Percentiles rank a stretch among this genome's conserved stretches.
Conservation (phyloP, 202 grass and related monocot species). For the Setaria italica region DNA sequence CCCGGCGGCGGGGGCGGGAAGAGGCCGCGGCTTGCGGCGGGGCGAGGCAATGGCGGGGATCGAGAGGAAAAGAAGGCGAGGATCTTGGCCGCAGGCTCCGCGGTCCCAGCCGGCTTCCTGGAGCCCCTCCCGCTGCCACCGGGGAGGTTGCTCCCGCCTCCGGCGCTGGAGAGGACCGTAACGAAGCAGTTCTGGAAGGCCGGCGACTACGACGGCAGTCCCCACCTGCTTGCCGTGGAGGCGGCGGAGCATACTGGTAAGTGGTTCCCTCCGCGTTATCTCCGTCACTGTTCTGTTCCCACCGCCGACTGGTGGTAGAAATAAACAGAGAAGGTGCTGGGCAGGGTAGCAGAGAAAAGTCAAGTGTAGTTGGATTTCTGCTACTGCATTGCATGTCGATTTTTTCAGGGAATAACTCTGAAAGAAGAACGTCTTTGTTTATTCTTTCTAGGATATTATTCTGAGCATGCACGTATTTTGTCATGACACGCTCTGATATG, state of each 20-base stretch:
- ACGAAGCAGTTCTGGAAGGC: constrained; percentile 85
- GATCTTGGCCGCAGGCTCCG: constrained; percentile 27
- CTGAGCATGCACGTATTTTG: not conserved
- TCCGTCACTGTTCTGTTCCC: too few relatives aligned
- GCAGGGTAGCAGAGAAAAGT: not conserved
- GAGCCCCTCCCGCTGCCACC: constrained; percentile 44
- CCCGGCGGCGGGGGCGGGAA: not conserved
- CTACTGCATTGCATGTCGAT: not conserved
- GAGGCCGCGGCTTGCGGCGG: constrained; percentile 15
- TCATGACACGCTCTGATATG: not conserved
- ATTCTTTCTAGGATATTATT: constrained; percentile 21
- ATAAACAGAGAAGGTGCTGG: not conserved
- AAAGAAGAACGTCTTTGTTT: not conserved
- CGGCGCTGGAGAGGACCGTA: constrained; percentile 30
- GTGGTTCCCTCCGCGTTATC: too few relatives aligned
- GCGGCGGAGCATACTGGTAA: constrained; percentile 48
- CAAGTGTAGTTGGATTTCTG: not conserved
- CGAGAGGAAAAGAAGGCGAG: constrained; percentile 41
- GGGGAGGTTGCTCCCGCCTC: constrained; percentile 6
- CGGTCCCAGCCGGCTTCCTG: constrained; percentile 61
- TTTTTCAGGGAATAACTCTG: not conserved
- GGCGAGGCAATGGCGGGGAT: not conserved
- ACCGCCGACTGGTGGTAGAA: too few relatives aligned
- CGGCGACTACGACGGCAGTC: constrained; percentile 59
- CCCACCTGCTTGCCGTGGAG: constrained; percentile 13